Evolutionary conservation across 2,329 filamentous ascomycete genomes (phyloP), one percentile per base, ranked within the genome.

Genomic region (Dendrostoma leiphaemia): DNA sequence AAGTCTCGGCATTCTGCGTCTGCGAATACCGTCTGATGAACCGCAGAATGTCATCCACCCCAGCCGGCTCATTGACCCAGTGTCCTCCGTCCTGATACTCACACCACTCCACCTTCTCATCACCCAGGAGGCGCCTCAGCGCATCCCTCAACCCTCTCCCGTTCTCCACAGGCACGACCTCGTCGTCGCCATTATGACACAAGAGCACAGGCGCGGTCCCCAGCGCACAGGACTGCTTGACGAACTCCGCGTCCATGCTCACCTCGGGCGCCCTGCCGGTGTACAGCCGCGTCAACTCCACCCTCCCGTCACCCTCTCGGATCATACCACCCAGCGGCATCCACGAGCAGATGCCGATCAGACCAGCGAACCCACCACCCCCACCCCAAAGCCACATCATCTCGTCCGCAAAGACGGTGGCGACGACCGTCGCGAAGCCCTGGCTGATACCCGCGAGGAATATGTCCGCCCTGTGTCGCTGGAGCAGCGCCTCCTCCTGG

Each of bases 41-140:
- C 4, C 19, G 12, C 6, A 26, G 21, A 4, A 51, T 43, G 13
- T 64, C 62, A 35, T 67, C 60, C 7, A 64, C 51, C 0, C 64
- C 63, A n/a, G 62, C 35, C 3, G 64, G 62, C 38, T 66, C 64
- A 44, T 64, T 62, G 49, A 65, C 31, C 63, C 62, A 67, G 45
- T 67, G 63, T 1, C 63, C 63, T 49, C 53, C 64, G 46, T 64
- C 59, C 28, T 61, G 34, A 38, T 69, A 69, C 31, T 68, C 66
- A 2, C 59, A 60, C 62, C 62, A 69, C 32, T 65, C 52, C 0
- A 69, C 59, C 9, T 47, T 32, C n/a, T 50, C 21, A 15, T 35
- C 38, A 1, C 43, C 41, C 13, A 59, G 35, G 7, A 43, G 12
- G 5, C 13, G 31, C 6, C 28, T 19, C 9, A 71, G 52, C 12